Conservation (phyloP, 2,329 filamentous ascomycete species). For the Colletotrichum sansevieriae region DNA sequence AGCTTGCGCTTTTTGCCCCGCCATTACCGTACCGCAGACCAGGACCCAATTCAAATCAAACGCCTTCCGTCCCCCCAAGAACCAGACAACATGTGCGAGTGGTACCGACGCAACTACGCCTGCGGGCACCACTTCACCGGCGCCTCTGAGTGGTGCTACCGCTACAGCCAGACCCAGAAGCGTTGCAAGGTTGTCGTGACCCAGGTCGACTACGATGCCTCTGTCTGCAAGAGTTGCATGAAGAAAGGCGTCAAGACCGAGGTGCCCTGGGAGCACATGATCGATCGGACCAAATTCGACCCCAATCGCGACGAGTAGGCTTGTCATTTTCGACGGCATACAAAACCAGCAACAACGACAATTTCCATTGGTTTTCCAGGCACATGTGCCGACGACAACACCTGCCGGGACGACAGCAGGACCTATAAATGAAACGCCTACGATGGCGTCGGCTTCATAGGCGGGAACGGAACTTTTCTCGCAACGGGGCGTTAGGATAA, state of each 20-base stretch:
- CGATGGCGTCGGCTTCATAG: no score
- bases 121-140: conserved; percentile 42
- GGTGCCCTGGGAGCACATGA: conserved; percentile 18
- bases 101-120: conserved; percentile 43
- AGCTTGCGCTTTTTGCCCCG: background rate
- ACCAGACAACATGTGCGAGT: conserved; percentile 39
- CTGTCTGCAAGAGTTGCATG: conserved; percentile 34
- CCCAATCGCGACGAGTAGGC: no score
- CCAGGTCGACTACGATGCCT: conserved; percentile 37
- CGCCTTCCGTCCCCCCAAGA: no score
- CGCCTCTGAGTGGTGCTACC: conserved; percentile 41
- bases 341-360: no score
- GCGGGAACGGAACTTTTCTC: no score
- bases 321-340: no score
- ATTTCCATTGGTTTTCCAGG: no score
- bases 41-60: background rate
- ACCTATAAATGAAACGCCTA: no score
- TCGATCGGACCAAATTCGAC: conserved; percentile 11
- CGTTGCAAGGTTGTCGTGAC: conserved; percentile 40
- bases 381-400: no score
- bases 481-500: no score
- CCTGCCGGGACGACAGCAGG: no score
- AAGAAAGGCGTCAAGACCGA: conserved; percentile 16
- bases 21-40: background rate
- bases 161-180: conserved; percentile 41